These are phyloP conservation scores for Limonomyces culmigenus DNA, from an alignment of 1,284 basidiomycete species.

Conservation along the genomic window DNA sequence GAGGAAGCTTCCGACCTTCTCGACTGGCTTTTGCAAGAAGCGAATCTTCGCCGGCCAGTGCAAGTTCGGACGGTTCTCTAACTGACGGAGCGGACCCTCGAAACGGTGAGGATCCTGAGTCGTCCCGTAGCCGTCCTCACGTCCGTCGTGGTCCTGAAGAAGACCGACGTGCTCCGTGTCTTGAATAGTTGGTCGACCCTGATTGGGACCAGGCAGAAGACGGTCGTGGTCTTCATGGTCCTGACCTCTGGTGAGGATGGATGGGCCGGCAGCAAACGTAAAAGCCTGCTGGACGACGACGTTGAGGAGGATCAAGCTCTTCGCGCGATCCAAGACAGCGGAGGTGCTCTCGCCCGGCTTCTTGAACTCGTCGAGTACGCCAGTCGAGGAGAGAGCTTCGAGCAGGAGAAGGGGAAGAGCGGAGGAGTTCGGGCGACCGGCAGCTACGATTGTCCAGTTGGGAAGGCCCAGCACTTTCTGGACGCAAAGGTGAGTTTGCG, in stretches of 20 bases:
- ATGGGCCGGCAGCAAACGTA: constrained; percentile 15
- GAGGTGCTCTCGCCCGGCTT: constrained; percentile 7
- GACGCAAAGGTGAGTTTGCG: not conserved
- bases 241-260: constrained; percentile 11
- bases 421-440: constrained; percentile 15
- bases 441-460: constrained; percentile 15
- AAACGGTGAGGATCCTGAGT: no score
- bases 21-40: constrained; percentile 10
- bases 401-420: constrained; percentile 14
- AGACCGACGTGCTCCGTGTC: constrained; percentile 14
- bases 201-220: no score
- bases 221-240: no score
- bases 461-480: constrained; percentile 10
- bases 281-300: constrained; percentile 15
- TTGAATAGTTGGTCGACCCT: no score
- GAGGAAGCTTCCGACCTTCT: constrained; percentile 7
- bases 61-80: constrained; percentile 11
- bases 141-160: constrained; percentile 9
- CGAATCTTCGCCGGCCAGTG: constrained; percentile 10
- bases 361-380: constrained; percentile 12
- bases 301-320: constrained; percentile 15
- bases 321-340: constrained; percentile 11
- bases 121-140: no score
- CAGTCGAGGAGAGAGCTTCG: constrained; percentile 6
- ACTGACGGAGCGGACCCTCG: no score